phyloP scores from a whole-genome alignment of 2,329 filamentous ascomycete genomes.

The Aplosporella prunicola region DNA sequence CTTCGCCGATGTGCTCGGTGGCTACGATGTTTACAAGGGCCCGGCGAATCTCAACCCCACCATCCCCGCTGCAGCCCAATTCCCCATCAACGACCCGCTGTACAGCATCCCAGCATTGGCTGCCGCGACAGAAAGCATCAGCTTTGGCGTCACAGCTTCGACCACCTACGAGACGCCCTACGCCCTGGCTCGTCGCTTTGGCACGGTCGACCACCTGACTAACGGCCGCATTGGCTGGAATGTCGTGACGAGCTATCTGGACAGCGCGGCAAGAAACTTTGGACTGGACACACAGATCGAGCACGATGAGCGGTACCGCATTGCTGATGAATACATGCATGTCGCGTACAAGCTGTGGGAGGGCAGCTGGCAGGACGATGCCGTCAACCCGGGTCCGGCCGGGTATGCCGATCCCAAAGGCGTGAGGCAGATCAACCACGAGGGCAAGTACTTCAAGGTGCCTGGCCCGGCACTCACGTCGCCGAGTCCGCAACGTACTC shows the following conservation, averaged over 20 bases:
- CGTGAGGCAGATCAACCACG: constrained; percentile 57
- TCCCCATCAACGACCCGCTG: constrained; percentile 62
- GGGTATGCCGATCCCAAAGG: constrained; percentile 49
- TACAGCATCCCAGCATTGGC: constrained; percentile 58
- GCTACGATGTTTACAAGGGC: constrained; percentile 61
- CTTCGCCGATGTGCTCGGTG: constrained; percentile 43
- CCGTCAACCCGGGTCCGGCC: constrained; percentile 50
- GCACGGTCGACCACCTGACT: constrained; percentile 57
- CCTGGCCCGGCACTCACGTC: constrained; percentile 58
- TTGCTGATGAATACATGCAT: constrained; percentile 55
- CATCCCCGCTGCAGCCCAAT: constrained; percentile 55
- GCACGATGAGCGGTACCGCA: constrained; percentile 58
- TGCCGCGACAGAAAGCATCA: constrained; percentile 56
- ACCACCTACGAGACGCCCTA: constrained; percentile 64
- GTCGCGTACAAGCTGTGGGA: constrained; percentile 60
- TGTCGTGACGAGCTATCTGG: constrained; percentile 60
- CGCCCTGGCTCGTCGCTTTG: constrained; percentile 54
- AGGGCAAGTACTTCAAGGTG: constrained; percentile 54
- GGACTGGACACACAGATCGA: constrained; percentile 47
- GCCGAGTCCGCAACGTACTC: constrained; percentile 58
- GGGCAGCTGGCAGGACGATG: constrained; percentile 58
- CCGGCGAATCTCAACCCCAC: constrained; percentile 47
- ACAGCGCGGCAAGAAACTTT: constrained; percentile 56
- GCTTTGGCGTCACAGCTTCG: constrained; percentile 57
- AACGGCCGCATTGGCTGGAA: constrained; percentile 43